Base-by-base conservation (phyloP, 2,329 filamentous ascomycete species). In the Chaetomiaceae sp. region DNA sequence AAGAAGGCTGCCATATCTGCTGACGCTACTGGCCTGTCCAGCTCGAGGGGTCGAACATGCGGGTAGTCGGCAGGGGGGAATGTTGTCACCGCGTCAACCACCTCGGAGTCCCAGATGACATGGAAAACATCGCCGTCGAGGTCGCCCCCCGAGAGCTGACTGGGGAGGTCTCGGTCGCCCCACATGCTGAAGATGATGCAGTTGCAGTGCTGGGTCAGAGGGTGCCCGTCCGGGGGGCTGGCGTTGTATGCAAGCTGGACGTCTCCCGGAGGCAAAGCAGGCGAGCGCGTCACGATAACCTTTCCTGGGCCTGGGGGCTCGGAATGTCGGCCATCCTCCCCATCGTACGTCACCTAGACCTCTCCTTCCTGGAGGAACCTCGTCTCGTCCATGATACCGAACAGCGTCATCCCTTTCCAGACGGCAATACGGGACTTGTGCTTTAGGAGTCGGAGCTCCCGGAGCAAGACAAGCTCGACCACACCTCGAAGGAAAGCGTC, bases 361-460 rank as follows among this genome's bases (percentile, higher is more conserved):
- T 95, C 73, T 1, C 78, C 78, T 61, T 88, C 82, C 9, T 76
- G 57, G 0, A 95, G 71, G 31, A 76, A 78, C 0, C 79, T 81
- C 0, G 86, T 89, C 65, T 95, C 89, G 55, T 95, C 89, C 80
- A 93, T 87, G 44, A 95, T 75, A 0, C 89, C 89, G 58, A 89
- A 90, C 0, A 95, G 73, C 0, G 87, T 90, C n/a, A 84, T 77
- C 0, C 87, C 89, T 14, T 83, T 65, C 0, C 77, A 66, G 0
- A 95, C 78, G 0, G 80, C 83, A 30, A 95, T 93, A 1, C 87
- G 80, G 0, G 86, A 82, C 48, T 85, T 86, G 67, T 93, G 83
- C 64, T 95, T 95, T 33, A 95, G 69, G 23, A 86, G 74, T 3
- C 87, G 79, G 4, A 95, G 70, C 57, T 87, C 83, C 1, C 78